Base-by-base conservation (phyloP, 2,329 filamentous ascomycete species). In the Onygena corvina region DNA sequence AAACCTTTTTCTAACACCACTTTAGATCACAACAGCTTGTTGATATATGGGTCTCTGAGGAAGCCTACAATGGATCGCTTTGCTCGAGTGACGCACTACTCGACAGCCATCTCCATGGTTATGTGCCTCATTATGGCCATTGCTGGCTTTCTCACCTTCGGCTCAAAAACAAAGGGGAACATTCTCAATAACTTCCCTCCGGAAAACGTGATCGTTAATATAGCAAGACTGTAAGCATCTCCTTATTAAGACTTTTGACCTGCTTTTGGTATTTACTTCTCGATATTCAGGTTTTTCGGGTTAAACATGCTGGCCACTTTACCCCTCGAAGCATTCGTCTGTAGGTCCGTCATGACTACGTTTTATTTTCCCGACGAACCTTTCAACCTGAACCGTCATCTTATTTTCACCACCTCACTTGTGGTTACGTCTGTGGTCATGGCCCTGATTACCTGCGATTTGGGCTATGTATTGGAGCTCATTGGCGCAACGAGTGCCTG, bases 241-340 rank as follows among this genome's bases (percentile, higher is more conserved):
- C 7, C 21, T 29, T n/a, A n/a, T n/a, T n/a, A n/a, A 11, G n/a
- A 29, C n/a, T 14, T 11, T n/a, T n/a, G n/a, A n/a, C n/a, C n/a
- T n/a, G n/a, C n/a, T n/a, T n/a, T n/a, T n/a, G n/a, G n/a, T n/a
- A n/a, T n/a, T n/a, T 9, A 35, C 20, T 49, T 33, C 34, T 2
- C 33, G 20, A 20, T 44, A n/a, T 30, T 18, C 53, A 75, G 73
- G 46, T 95, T 87, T 69, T 96, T 98, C 63, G 92, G 92, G 1
- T 77, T 98, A 57, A 98, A 98, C 74, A 98, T 98, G 92, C 80
- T 98, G 60, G 95, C 92, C 11, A 96, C 92, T 1, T 74, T 98
- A 30, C 92, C 92, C 0, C 81, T 98, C 52, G 92, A 98, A 72
- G 89, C 88, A 12, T 98, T 98, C 65, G 92, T 98, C 49, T 98